Evolutionary conservation across 139 green algal species (phyloP), one percentile per base, ranked within the genome.

Genomic region (Coccomyxa sp.): DNA sequence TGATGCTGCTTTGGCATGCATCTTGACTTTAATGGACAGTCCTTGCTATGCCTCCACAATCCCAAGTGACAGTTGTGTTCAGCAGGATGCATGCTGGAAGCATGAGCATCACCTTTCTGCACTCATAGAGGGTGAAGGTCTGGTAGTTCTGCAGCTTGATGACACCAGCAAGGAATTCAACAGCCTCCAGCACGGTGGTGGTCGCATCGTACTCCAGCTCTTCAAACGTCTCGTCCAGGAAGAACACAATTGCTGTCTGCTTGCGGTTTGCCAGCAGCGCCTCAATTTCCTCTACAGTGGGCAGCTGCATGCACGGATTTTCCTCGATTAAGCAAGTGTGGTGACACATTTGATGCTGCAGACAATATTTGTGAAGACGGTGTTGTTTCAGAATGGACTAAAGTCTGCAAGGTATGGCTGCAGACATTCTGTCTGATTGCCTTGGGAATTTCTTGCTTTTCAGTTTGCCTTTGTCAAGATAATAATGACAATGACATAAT

Each of bases 161-260:
- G 67, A 96, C 86, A 71, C 82, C 81, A 0, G 96, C 94, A 76
- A 99, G 84, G 79, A 91, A 83, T 89, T 98, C 94, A 78, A 97
- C 92, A 16, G 94, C 97, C 85, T 99, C 97, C 58, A 89, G 79
- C 27, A 98, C 94, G 0, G 94, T 98, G 25, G 94, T 98, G 58
- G 89, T 93, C 32, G 95, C 86, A 82, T 98, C 95, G 76, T 96
- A 99, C 1, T 84, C 82, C 32, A 99, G 87, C 89, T 98, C 95
- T 88, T 98, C 95, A 88, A 98, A 98, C 9, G 95, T 98, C 80
- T 98, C 95, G 77, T 99, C 96, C 86, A 99, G 88, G 88, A 99
- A 99, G 86, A 96, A 97, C 0, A 97, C 93, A 45, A 98, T 94
- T 0, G 92, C 91, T 32, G 90, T 95, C 57, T 96, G 88, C 82